Conservation (phyloP, 345 rosid genomes). For the Pseudoturritis turrita region DNA sequence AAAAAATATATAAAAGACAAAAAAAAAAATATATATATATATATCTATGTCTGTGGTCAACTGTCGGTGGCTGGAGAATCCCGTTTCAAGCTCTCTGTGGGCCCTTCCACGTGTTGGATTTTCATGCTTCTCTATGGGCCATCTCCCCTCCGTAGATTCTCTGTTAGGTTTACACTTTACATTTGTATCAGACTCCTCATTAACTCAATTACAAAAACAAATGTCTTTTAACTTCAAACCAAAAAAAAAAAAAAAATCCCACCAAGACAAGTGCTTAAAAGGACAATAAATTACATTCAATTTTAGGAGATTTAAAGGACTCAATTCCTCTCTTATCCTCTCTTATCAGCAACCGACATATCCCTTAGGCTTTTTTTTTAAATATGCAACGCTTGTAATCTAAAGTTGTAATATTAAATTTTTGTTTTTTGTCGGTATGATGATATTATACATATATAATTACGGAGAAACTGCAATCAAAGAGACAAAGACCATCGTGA, state of each 20-base stretch:
- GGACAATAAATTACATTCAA: background rate
- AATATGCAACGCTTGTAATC: background rate
- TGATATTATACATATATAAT: background rate
- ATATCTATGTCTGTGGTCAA: too few relatives aligned
- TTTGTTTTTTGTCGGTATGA: background rate
- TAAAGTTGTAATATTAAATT: background rate
- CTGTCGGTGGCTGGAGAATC: conserved; percentile 8
- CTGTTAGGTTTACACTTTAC: background rate
- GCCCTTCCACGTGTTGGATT: too few relatives aligned
- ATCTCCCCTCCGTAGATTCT: background rate
- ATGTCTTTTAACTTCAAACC: too few relatives aligned
- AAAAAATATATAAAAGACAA: too few relatives aligned
- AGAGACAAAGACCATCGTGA: background rate
- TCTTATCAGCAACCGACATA: background rate
- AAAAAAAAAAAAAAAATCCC: too few relatives aligned
- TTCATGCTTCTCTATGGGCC: background rate
- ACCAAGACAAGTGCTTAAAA: background rate
- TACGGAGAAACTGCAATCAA: background rate
- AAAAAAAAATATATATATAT: too few relatives aligned
- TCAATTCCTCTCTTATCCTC: background rate
- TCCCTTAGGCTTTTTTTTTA: background rate
- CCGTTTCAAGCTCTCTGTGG: background rate
- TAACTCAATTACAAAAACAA: background rate
- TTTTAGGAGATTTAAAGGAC: background rate
- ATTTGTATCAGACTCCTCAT: background rate